Conservation (phyloP, 192 early-diverging fungal genomes). For the Diversispora epigaea region DNA sequence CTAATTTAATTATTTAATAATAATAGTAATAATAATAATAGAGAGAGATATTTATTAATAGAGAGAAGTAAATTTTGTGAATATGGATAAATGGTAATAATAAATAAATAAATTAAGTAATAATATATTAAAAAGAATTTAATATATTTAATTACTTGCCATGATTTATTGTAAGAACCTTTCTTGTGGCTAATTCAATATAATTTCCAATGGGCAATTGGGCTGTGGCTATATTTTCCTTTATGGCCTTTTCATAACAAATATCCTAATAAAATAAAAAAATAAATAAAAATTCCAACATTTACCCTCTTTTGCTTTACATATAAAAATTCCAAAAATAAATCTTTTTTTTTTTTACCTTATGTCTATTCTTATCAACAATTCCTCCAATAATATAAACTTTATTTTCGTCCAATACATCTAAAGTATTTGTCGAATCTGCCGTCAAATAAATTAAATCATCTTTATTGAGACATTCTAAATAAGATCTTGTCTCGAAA, state of each 20-base stretch:
- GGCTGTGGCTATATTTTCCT: conserved; percentile 71
- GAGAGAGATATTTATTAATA: background rate
- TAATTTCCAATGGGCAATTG: conserved; percentile 86
- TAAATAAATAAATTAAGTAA: no score
- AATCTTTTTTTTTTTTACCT: conserved; percentile 36
- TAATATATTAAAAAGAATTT: no score
- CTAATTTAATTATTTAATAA: conserved; percentile 39
- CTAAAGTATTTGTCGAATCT: conserved; percentile 74
- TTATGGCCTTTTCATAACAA: conserved; percentile 76
- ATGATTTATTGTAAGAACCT: conserved; percentile 94
- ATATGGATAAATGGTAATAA: no score
- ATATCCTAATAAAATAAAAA: conserved; percentile 44
- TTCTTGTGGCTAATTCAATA: conserved; percentile 74
- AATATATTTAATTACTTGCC: conserved; percentile 45
- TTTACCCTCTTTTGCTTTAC: no score
- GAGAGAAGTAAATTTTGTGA: no score
- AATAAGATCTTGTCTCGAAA: conserved; percentile 31
- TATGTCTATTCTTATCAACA: conserved; percentile 92
- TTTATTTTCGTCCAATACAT: conserved; percentile 67
- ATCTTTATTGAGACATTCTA: conserved; percentile 49
- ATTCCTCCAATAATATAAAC: conserved; percentile 92
- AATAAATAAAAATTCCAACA: background rate
- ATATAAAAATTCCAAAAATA: background rate
- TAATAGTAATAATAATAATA: background rate
- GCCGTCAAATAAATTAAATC: conserved; percentile 87